Evolutionary conservation across 2,329 filamentous ascomycete species (phyloP), one percentile per base, ranked within the genome.

Genomic region (Neonectria hederae): DNA sequence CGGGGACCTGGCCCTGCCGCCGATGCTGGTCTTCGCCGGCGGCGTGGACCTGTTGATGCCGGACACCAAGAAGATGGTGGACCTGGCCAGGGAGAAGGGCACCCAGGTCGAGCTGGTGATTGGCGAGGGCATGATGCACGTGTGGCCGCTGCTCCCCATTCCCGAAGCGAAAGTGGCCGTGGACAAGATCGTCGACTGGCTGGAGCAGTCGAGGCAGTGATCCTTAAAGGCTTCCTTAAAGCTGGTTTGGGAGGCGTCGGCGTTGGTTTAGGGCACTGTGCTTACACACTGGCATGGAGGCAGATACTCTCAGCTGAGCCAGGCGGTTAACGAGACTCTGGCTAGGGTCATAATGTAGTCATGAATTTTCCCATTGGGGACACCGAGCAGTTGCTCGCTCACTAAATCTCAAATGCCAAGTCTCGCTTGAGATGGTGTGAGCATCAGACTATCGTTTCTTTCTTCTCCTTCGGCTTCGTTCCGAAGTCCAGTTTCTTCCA

Each of bases 101-200:
- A 62, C 70, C 13, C 66, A 75, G 40, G 72, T 73, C 22, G 75
- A 75, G 35, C 53, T 76, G 10, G 66, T 77, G 5, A 45, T 72
- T 14, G 76, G 76, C 14, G 69, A 73, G 63, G 75, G 73, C 6
- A 73, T 78, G 76, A 67, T 77, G 52, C 76, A 78, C 35, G 74
- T 75, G 9, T 78, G 76, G 76, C 75, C 75, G 5, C 22, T 77
- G 35, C 42, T 77, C 5, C 69, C 75, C 8, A 69, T 76, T 4
- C 69, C 70, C 26, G 76, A 78, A 60, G 74, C 69, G 4, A 65
- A 59, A 17, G 57, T 67, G 28, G 75, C 76, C 1, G 54, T 75
- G 22, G 69, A 75, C 5, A 69, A 61, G 57, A 74, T 77, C 38
- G 59, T 77, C 0, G 49, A 69, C 22, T 78, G 74, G 71, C 32